phyloP scores from a whole-genome alignment of 257 asterid genomes.

The Gynochthodes officinalis region DNA sequence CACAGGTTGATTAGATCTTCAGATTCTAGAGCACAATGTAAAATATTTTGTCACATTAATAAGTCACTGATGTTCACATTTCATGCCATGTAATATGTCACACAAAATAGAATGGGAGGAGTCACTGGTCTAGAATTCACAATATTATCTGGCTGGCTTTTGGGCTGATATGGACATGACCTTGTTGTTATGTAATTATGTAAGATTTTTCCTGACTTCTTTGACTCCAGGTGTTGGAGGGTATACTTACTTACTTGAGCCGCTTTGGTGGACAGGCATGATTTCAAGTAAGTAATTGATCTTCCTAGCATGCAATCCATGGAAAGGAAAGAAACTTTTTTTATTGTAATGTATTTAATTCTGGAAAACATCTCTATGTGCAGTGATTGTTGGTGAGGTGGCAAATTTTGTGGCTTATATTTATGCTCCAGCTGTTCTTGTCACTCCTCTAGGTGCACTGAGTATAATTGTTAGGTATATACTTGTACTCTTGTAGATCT shows the following conservation, averaged over 20 bases:
- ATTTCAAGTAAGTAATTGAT: constrained; percentile 58
- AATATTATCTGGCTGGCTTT: background rate
- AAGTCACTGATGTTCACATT: background rate
- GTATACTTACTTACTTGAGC: constrained; percentile 74
- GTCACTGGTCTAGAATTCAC: background rate
- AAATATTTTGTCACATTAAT: no score
- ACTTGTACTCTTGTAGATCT: constrained; percentile 5
- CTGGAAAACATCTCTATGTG: constrained; percentile 16
- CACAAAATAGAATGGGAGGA: no score
- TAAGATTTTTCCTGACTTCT: background rate
- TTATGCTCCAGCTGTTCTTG: constrained; percentile 93
- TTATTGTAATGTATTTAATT: constrained; percentile 4
- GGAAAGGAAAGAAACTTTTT: background rate
- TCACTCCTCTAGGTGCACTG: constrained; percentile 88
- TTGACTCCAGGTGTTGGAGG: constrained; percentile 72
- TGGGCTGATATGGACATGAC: background rate
- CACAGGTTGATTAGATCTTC: background rate
- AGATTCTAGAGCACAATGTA: background rate
- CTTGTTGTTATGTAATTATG: background rate
- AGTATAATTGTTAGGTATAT: constrained; percentile 82
- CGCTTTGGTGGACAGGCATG: constrained; percentile 99
- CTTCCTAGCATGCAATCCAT: background rate
- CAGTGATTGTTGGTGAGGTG: constrained; percentile 85
- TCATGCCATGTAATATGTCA: background rate
- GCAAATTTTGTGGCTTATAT: constrained; percentile 88